Evolutionary conservation across 2,329 filamentous ascomycete genomes (phyloP).

Genomic region (Cordyceps javanica): DNA sequence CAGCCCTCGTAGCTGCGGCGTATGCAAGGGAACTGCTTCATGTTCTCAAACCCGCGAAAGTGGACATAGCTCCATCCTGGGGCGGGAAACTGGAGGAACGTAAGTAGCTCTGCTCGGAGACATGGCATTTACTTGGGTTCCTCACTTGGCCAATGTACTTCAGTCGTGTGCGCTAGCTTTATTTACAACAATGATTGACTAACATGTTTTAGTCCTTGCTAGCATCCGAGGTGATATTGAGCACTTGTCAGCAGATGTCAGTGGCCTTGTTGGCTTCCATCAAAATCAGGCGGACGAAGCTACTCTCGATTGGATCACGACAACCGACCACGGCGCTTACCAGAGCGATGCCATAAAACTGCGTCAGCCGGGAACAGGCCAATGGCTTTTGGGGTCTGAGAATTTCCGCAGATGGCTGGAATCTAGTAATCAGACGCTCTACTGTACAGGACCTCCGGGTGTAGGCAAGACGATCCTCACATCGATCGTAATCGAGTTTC

Average conservation of each 20-base stretch:
- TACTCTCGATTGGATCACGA: conserved; percentile 32
- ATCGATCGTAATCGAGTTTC: conserved; percentile 1
- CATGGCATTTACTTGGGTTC: no score
- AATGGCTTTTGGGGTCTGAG: conserved; percentile 35
- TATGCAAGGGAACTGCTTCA: conserved; percentile 12
- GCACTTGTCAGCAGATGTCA: no score
- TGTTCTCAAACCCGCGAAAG: neutral
- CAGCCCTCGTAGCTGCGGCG: conserved; percentile 26
- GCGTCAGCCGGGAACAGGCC: conserved; percentile 29
- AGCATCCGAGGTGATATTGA: no score
- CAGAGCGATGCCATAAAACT: conserved; percentile 29
- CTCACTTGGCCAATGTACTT: no score
- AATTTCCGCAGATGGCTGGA: conserved; percentile 26
- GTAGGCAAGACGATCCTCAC: conserved; percentile 8
- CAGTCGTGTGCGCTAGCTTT: no score
- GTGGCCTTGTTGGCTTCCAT: no score
- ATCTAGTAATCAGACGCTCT: conserved; percentile 23
- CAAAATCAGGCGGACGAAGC: neutral
- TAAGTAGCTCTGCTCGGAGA: no score
- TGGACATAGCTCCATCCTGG: neutral
- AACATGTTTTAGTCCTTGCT: no score
- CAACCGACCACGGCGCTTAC: conserved; percentile 27
- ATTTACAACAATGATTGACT: no score
- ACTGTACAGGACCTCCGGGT: conserved; percentile 29
- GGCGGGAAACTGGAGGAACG: neutral